Conservation (phyloP, 768 basidiomycete species). For the Mycena filopes region DNA sequence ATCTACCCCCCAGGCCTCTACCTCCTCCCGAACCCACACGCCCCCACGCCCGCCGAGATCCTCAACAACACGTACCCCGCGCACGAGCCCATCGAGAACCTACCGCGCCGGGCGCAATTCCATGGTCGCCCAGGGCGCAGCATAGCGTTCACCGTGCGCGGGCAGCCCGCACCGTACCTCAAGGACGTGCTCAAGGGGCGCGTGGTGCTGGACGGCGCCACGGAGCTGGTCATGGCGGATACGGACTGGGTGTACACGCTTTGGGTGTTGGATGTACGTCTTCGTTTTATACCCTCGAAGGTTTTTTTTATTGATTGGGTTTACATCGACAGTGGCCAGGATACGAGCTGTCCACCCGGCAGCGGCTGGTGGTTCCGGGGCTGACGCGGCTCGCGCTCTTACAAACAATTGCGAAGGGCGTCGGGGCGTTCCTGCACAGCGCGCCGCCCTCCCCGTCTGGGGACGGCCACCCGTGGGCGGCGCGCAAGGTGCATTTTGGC, state of each 20-base stretch:
- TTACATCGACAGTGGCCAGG: constrained; percentile 25
- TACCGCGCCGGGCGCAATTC: constrained; percentile 18
- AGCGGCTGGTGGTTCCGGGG: constrained; percentile 1
- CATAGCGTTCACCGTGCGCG: constrained; percentile 15
- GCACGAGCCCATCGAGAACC: constrained; percentile 2
- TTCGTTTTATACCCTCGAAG: background rate
- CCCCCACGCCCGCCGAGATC: constrained; percentile 21
- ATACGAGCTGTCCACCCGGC: background rate
- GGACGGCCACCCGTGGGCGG: constrained; percentile 28
- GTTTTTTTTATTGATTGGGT: too few relatives aligned
- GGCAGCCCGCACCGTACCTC: constrained; percentile 25
- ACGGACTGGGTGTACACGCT: constrained; percentile 19
- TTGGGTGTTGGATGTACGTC: constrained; percentile 22
- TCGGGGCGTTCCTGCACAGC: constrained; percentile 14
- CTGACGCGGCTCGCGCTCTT: constrained; percentile 19
- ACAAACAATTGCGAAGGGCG: constrained; percentile 3
- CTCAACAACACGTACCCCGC: constrained; percentile 3
- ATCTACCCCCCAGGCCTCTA: constrained; percentile 10
- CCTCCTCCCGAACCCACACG: constrained; percentile 4
- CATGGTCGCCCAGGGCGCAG: constrained; percentile 13
- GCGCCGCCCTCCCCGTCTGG: background rate
- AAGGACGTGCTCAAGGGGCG: constrained; percentile 16
- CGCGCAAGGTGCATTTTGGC: constrained; percentile 29
- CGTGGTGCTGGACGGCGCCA: constrained; percentile 16
- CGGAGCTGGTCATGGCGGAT: constrained; percentile 8